These are phyloP conservation scores for Eimeria necatrix DNA, from an alignment of 169 alveolate species.

Conservation along the genomic window DNA sequence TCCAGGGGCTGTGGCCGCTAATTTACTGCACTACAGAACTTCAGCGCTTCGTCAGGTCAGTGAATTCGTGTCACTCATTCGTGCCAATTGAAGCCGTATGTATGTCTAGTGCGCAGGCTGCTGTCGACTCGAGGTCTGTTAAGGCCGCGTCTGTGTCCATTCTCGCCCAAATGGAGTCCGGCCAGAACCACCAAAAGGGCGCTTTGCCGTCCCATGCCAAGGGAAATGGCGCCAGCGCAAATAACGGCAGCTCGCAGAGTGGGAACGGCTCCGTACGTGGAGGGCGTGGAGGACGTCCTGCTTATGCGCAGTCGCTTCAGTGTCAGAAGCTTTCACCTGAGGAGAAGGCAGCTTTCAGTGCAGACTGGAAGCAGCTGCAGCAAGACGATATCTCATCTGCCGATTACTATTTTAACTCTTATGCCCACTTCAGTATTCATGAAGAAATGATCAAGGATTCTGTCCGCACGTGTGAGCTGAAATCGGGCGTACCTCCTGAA, in stretches of 20 bases:
- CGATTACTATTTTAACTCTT: slow-evolving; percentile 96
- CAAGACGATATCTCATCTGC: slow-evolving; percentile 79
- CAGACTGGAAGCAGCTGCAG: slow-evolving; percentile 68
- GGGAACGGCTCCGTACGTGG: background rate
- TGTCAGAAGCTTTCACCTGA: background rate
- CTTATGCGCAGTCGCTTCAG: background rate
- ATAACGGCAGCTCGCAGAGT: too few species aligned
- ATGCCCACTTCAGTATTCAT: slow-evolving; percentile 97
- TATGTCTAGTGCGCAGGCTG: background rate
- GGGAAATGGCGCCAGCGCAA: background rate
- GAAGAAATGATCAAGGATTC: slow-evolving; percentile 99
- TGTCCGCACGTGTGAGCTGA: slow-evolving; percentile 93
- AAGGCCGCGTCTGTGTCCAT: background rate
- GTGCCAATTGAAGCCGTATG: background rate
- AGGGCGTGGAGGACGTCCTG: background rate
- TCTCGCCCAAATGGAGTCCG: background rate
- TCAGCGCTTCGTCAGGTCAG: too few species aligned
- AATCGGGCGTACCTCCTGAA: too few species aligned
- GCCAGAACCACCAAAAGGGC: background rate
- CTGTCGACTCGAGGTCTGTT: background rate
- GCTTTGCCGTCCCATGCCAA: background rate
- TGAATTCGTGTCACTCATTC: too few species aligned
- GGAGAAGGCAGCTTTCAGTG: slow-evolving; percentile 50
- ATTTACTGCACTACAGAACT: background rate
- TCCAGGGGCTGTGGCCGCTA: background rate